These are phyloP conservation scores for Cutaneotrichosporon mucoides DNA, from an alignment of 1,284 basidiomycete species.

Conservation along the genomic window DNA sequence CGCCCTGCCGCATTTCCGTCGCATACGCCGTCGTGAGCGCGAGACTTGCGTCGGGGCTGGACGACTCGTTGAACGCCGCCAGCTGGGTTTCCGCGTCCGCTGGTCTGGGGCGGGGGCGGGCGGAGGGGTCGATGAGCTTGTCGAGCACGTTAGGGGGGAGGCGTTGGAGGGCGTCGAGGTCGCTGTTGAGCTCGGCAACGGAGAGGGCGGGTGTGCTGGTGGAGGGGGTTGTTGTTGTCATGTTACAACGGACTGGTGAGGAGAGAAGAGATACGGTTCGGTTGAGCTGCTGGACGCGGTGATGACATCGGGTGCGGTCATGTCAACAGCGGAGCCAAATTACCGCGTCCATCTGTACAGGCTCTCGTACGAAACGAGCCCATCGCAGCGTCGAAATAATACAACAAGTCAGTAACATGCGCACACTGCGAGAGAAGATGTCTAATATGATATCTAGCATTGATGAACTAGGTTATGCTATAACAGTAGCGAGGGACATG, in stretches of 20 bases:
- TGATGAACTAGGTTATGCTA: too few relatives aligned
- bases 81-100: constrained; percentile 1
- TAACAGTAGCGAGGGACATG: too few relatives aligned
- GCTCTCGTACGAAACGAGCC: too few relatives aligned
- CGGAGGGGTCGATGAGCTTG: constrained; percentile 13
- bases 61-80: not conserved
- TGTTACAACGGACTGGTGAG: not conserved
- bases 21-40: constrained; percentile 11
- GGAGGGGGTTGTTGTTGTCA: not conserved
- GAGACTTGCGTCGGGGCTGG: not conserved
- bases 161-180: constrained; percentile 9
- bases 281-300: too few relatives aligned
- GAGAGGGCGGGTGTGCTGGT: not conserved
- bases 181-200: not conserved
- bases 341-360: too few relatives aligned
- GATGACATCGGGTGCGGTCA: not conserved
- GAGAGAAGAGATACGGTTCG: not conserved
- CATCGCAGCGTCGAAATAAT: too few relatives aligned
- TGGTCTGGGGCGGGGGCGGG: not conserved
- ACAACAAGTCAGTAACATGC: too few relatives aligned
- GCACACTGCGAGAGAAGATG: too few relatives aligned
- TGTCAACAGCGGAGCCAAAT: constrained; percentile 6
- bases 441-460: too few relatives aligned
- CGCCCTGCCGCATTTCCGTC: constrained; percentile 13
- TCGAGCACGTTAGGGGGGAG: constrained; percentile 7